Evolutionary conservation across 352 stramenopile genomes (phyloP).

Genomic region (Globisporangium alternatum): DNA sequence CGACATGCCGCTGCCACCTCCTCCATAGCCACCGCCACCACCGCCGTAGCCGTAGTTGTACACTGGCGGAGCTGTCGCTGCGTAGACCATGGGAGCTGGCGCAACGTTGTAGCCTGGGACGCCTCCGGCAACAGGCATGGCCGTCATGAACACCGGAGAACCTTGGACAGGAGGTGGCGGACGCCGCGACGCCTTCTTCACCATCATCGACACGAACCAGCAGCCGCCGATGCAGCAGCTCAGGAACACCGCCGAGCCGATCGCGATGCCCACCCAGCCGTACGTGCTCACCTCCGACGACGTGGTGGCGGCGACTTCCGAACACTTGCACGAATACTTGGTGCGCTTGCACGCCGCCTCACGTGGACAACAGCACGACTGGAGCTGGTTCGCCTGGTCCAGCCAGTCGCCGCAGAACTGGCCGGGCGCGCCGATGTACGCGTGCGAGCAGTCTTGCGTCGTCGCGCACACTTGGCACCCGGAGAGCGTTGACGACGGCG

Average conservation of each 20-base stretch:
- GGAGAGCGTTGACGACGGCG: constrained; percentile 10
- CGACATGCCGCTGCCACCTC: constrained; percentile 6
- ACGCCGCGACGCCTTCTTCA: constrained; percentile 6
- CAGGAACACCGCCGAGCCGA: constrained; percentile 6
- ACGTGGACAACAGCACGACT: constrained; percentile 27
- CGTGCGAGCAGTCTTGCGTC: constrained; percentile 22
- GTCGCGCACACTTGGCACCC: constrained; percentile 27
- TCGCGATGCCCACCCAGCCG: constrained; percentile 5
- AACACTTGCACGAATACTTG: constrained; percentile 12
- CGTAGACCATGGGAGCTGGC: constrained; percentile 3
- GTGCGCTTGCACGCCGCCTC: constrained; percentile 20
- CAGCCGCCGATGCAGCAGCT: constrained; percentile 10
- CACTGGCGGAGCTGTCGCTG: background rate
- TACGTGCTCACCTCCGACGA: constrained; percentile 1
- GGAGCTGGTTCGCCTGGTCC: constrained; percentile 19
- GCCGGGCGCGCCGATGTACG: constrained; percentile 22
- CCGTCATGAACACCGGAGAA: background rate
- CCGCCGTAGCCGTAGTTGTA: constrained; percentile 12
- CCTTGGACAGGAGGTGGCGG: background rate
- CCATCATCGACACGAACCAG: constrained; percentile 4
- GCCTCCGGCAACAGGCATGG: constrained; percentile 1
- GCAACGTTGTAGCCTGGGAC: constrained; percentile 4
- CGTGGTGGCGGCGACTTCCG: background rate
- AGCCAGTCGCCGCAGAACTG: constrained; percentile 31
- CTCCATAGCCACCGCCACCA: constrained; percentile 7